These are phyloP conservation scores for Phytophthora crassamura DNA, from an alignment of 352 stramenopile species.

Conservation along the genomic window DNA sequence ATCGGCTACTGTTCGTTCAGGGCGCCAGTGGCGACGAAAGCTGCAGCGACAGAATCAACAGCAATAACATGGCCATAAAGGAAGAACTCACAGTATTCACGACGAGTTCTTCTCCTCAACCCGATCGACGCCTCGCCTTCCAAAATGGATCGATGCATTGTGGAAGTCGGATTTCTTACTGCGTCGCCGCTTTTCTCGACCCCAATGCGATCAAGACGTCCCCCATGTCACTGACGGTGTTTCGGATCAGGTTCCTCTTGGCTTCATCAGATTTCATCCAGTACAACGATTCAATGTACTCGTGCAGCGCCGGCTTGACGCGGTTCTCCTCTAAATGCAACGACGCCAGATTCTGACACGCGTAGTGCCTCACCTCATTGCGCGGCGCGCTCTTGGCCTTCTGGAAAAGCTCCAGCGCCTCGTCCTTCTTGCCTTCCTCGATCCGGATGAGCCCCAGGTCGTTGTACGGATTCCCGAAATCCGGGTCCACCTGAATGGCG, in stretches of 20 bases:
- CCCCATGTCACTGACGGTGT: slow-evolving; percentile 71
- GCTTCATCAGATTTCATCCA: slow-evolving; percentile 66
- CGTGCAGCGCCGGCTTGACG: slow-evolving; percentile 66
- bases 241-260: slow-evolving; percentile 58
- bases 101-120: too few relatives aligned
- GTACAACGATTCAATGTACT: slow-evolving; percentile 80
- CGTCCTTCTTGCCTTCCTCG: slow-evolving; percentile 61
- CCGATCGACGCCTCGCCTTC: too few relatives aligned
- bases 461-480: slow-evolving; percentile 79
- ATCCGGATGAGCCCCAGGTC: slow-evolving; percentile 72
- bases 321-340: slow-evolving; percentile 71
- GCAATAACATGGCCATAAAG: slow-evolving; percentile 5
- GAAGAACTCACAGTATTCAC: too few relatives aligned
- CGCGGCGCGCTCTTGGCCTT: slow-evolving; percentile 65
- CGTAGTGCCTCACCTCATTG: slow-evolving; percentile 76
- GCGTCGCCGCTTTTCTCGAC: slow-evolving; percentile 37
- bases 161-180: slow-evolving; percentile 11
- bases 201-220: slow-evolving; percentile 64
- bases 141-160: too few relatives aligned
- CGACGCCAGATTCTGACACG: slow-evolving; percentile 68
- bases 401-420: slow-evolving; percentile 65
- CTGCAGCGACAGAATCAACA: slow-evolving; percentile 23
- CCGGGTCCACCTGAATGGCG: slow-evolving; percentile 71
- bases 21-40: slow-evolving; percentile 73
- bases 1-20: slow-evolving; percentile 61